phyloP scores from a whole-genome alignment of 805 yeast genomes.

The Metschnikowia cubensis region DNA sequence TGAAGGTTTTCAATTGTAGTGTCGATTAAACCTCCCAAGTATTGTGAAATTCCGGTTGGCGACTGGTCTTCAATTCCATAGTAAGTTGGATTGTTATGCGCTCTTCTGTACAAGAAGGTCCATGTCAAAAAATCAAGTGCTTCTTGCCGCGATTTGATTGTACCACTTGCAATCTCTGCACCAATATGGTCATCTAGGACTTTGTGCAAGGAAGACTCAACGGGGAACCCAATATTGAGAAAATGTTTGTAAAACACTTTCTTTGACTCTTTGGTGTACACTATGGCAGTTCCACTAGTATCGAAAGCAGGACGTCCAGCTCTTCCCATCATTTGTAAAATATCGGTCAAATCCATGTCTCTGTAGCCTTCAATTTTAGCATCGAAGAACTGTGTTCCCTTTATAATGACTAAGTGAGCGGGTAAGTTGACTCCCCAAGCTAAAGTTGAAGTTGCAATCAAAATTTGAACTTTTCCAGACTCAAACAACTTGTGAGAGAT shows the following conservation, averaged over 20 bases:
- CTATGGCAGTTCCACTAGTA: constrained; percentile 65
- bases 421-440: constrained; percentile 85
- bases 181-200: constrained; percentile 77
- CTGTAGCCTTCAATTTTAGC: constrained; percentile 41
- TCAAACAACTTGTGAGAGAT: constrained; percentile 70
- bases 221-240: constrained; percentile 76
- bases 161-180: constrained; percentile 72
- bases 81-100: constrained; percentile 73
- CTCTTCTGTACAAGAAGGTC: constrained; percentile 71
- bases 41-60: constrained; percentile 52
- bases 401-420: constrained; percentile 45
- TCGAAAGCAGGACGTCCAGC: constrained; percentile 83
- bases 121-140: constrained; percentile 74
- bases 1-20: constrained; percentile 59
- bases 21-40: constrained; percentile 65
- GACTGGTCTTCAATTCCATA: constrained; percentile 65
- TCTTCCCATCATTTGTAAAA: constrained; percentile 80
- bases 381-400: constrained; percentile 66
- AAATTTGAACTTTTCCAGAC: constrained; percentile 63
- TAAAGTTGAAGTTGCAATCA: constrained; percentile 73
- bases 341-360: constrained; percentile 81
- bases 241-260: constrained; percentile 76
- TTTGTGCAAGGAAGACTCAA: constrained; percentile 73
- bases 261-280: constrained; percentile 70
- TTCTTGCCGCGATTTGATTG: constrained; percentile 58